A percentile compares a stretch with the other conserved stretches of the same genome.
Evolutionary conservation across 768 basidiomycete species (phyloP).

Genomic region (Agaricus blazei): DNA sequence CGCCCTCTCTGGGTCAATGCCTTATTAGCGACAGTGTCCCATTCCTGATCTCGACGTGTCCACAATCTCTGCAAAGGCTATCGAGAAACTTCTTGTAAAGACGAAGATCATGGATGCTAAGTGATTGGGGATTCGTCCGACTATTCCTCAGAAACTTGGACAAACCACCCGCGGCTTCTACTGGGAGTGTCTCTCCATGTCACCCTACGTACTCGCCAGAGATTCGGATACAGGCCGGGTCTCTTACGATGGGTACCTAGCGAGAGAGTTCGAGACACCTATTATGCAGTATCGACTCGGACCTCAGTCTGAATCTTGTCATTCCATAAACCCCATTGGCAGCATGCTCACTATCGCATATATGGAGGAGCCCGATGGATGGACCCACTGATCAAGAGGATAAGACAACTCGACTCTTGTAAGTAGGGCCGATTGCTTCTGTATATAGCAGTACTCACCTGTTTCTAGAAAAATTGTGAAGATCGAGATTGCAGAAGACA

Average conservation of each 20-base stretch:
- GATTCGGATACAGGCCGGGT: background rate
- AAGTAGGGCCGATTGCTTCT: background rate
- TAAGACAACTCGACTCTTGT: background rate
- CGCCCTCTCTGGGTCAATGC: slow-evolving; percentile 5
- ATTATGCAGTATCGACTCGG: background rate
- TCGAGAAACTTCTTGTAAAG: slow-evolving; percentile 1
- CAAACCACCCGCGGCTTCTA: too few species aligned
- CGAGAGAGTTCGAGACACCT: background rate
- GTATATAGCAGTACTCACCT: background rate
- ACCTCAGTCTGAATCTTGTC: too few species aligned
- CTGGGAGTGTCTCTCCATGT: background rate
- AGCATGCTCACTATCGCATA: too few species aligned
- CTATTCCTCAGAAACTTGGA: background rate
- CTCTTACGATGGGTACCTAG: background rate
- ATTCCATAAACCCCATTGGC: too few species aligned
- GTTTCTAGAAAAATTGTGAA: background rate
- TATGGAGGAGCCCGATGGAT: too few species aligned
- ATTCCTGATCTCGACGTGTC: background rate
- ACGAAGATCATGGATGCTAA: slow-evolving; percentile 7
- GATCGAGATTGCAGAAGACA: background rate
- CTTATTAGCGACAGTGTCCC: background rate
- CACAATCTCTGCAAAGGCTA: background rate
- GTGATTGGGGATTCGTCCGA: background rate
- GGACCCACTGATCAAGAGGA: too few species aligned
- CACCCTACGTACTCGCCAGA: background rate